Conservation (phyloP, 2,329 filamentous ascomycete species). For the Alternaria rosae region DNA sequence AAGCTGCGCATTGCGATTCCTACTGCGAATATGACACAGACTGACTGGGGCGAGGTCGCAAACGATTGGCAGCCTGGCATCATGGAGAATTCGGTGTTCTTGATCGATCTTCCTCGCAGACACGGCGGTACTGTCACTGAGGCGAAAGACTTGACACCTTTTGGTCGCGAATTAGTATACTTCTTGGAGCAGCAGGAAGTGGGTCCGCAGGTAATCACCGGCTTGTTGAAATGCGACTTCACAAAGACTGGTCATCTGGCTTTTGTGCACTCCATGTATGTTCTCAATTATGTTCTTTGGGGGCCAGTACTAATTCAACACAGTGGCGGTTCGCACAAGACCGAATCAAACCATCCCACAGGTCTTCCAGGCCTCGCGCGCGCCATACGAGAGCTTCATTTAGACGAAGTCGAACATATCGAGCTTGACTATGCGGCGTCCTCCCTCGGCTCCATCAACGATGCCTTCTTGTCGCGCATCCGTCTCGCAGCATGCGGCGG, state of each 20-base stretch:
- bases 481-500: constrained; percentile 64
- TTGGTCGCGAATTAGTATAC: constrained; percentile 73
- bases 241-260: constrained; percentile 72
- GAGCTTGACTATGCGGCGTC: constrained; percentile 80
- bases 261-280: constrained; percentile 87
- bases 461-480: constrained; percentile 68
- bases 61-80: constrained; percentile 57
- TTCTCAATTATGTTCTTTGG: not conserved
- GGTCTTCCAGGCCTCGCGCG: constrained; percentile 78
- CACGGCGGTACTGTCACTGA: constrained; percentile 30
- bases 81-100: constrained; percentile 69
- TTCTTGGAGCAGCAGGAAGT: constrained; percentile 75
- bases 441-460: constrained; percentile 79
- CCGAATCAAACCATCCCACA: constrained; percentile 57
- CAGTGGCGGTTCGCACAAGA: constrained; percentile 45
- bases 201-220: constrained; percentile 68
- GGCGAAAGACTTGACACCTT: constrained; percentile 57
- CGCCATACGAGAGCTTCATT: constrained; percentile 59
- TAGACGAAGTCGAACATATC: constrained; percentile 55
- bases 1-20: constrained; percentile 84
- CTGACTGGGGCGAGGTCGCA: constrained; percentile 84
- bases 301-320: constrained; percentile 7
- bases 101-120: constrained; percentile 85
- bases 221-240: constrained; percentile 83
- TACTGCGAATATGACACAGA: constrained; percentile 82